Conservation (phyloP, 2,329 filamentous ascomycete species). For the Aspergillus sp. region DNA sequence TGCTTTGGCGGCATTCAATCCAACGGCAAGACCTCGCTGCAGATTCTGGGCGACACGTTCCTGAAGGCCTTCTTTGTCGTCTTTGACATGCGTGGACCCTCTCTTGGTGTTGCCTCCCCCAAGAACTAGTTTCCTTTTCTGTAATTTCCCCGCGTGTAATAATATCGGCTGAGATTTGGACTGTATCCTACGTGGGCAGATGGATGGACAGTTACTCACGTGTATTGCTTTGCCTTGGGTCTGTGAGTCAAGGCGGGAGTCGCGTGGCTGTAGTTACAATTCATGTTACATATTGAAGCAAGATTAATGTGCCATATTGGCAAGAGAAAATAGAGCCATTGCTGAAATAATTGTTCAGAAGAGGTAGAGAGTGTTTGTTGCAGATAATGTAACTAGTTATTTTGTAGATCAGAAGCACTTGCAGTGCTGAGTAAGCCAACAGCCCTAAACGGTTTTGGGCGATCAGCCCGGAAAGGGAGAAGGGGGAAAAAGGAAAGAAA, state of each 20-base stretch:
- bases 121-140: slow-evolving; percentile 9
- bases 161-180: slow-evolving; percentile 9
- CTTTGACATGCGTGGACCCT: slow-evolving; percentile 55
- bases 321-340: too few relatives aligned
- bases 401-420: neutral
- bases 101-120: slow-evolving; percentile 55
- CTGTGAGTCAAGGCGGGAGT: neutral
- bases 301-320: neutral
- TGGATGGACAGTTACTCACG: neutral
- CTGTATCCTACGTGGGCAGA: neutral
- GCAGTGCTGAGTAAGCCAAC: neutral
- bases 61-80: slow-evolving; percentile 63
- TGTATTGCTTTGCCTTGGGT: neutral
- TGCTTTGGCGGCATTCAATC: slow-evolving; percentile 64
- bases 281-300: neutral
- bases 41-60: slow-evolving; percentile 63
- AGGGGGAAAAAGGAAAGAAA: neutral
- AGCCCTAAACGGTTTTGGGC: slow-evolving; percentile 3
- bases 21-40: slow-evolving; percentile 57
- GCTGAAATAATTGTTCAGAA: too few relatives aligned
- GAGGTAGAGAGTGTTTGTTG: neutral
- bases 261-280: neutral
- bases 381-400: neutral
- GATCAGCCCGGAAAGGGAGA: neutral
- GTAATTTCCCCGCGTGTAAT: neutral